Base-by-base conservation (phyloP, 2,329 filamentous ascomycete genomes). In the Ceratocystis papillata region DNA sequence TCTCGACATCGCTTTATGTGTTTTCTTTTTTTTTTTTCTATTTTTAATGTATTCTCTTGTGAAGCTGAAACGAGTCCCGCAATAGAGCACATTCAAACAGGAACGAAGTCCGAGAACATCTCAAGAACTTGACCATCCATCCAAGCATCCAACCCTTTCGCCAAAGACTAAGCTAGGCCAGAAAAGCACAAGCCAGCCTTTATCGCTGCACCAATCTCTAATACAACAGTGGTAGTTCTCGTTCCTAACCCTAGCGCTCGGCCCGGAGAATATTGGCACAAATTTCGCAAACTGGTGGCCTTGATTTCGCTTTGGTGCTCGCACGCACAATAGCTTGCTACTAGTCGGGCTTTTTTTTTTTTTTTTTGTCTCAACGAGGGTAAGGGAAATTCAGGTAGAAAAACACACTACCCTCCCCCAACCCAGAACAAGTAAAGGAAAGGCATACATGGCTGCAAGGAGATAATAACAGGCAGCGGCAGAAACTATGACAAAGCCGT, bases 281-380 rank as follows among this genome's bases (percentile, higher is more conserved):
- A 59, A 59, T 59, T 59, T 59, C 55, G 55, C 55, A 37, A 59
- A 37, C 25, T 37, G 55, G 17, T 59, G 28, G 25, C 28, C 55
- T 37, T 59, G 55, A 59, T 59, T 37, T 59, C 55, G 55, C 55
- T 59, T 59, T 59, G 17, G 17, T 37, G 25, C 28, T 59, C 28
- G 55, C 55, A 59, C 55, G 55, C 55, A 59, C 55, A 59, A 59
- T 59, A 59, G 55, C 55, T 59, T 59, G 25, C 55, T 59, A 59
- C 53, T 59, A 59, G 55, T 59, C 55, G 55, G 55, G 55, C 55
- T 59, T 59, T 59, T 59, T 33, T 22, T 22, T 22, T 22, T 22
- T 2, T 1, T 33, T 22, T 30, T 25, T n/a, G 8, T 59, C 48
- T 59, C n/a, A 59, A 57, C 53, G 22, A 57, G 55, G 17, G 30